Evolutionary conservation across 108 stramenopile species (phyloP).

Genomic region (Nannochloropsis gaditana): DNA sequence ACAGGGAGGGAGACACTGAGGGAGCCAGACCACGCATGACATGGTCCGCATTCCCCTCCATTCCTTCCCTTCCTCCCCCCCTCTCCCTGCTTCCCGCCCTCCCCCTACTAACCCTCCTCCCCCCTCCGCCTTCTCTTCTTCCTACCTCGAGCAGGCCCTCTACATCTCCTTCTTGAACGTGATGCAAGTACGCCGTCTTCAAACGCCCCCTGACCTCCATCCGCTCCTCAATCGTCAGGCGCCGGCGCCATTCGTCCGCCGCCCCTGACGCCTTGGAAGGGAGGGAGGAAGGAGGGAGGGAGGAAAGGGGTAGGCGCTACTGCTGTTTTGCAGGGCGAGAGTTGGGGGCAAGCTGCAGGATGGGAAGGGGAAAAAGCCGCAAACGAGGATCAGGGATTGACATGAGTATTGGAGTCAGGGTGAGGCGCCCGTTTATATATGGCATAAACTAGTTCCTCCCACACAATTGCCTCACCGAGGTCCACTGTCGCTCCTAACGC

Average conservation of each 20-base stretch:
- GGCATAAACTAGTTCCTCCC: too few species aligned
- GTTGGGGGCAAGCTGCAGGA: background rate
- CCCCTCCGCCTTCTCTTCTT: background rate
- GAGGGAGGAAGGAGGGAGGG: background rate
- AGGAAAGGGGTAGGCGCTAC: background rate
- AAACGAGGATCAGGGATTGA: background rate
- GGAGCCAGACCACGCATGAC: background rate
- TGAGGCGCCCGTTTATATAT: too few species aligned
- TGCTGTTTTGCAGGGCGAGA: background rate
- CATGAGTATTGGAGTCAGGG: too few species aligned
- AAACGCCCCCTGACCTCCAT: background rate
- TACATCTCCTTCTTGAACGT: background rate
- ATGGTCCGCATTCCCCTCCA: background rate
- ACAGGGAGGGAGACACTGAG: background rate
- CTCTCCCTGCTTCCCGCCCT: background rate
- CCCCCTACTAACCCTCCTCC: background rate
- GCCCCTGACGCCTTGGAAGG: background rate
- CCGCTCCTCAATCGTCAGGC: background rate
- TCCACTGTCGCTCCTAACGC: too few species aligned
- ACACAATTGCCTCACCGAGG: too few species aligned
- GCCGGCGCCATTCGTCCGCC: background rate
- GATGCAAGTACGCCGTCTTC: background rate
- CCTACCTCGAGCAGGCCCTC: background rate
- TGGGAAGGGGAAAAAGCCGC: background rate
- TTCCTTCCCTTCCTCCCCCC: background rate